A percentile compares a stretch with the other conserved stretches of the same genome.
These are phyloP conservation scores for Pythium phragmitis DNA, from an alignment of 352 stramenopile genomes.

Conservation along the genomic window DNA sequence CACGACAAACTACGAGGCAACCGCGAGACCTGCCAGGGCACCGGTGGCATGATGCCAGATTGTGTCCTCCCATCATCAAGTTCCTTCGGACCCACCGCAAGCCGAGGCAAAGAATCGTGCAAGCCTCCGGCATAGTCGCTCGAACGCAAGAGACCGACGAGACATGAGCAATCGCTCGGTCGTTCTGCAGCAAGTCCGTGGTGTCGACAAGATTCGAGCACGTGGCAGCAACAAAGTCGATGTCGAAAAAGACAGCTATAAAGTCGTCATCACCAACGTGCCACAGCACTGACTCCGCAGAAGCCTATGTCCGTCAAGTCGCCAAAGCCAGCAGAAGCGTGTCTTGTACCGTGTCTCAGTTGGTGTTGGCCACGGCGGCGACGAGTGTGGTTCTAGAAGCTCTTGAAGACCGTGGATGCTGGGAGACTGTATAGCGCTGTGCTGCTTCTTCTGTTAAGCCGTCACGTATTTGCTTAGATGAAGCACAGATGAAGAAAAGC, in stretches of 20 bases:
- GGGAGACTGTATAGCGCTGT: no score
- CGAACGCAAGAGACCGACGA: neutral
- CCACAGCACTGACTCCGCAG: constrained; percentile 6
- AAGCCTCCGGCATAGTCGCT: neutral
- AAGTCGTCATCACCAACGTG: constrained; percentile 6
- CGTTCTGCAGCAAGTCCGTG: neutral
- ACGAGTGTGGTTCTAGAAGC: no score
- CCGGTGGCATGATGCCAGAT: no score
- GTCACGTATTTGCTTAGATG: neutral
- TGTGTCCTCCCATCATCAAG: no score
- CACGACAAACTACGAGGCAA: no score
- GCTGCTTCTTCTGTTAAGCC: no score
- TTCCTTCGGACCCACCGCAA: no score
- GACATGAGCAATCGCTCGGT: neutral
- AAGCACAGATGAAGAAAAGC: neutral
- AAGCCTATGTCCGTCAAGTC: neutral
- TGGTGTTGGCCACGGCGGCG: neutral
- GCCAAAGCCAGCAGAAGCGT: neutral
- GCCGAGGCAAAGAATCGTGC: no score
- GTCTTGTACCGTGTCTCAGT: constrained; percentile 10
- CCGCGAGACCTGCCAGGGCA: no score
- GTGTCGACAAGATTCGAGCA: neutral
- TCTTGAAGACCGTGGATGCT: no score
- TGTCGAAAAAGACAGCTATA: neutral
- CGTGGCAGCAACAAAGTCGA: neutral